Conservation (phyloP, 139 green algal species). For the Yamagishiella unicocca region DNA sequence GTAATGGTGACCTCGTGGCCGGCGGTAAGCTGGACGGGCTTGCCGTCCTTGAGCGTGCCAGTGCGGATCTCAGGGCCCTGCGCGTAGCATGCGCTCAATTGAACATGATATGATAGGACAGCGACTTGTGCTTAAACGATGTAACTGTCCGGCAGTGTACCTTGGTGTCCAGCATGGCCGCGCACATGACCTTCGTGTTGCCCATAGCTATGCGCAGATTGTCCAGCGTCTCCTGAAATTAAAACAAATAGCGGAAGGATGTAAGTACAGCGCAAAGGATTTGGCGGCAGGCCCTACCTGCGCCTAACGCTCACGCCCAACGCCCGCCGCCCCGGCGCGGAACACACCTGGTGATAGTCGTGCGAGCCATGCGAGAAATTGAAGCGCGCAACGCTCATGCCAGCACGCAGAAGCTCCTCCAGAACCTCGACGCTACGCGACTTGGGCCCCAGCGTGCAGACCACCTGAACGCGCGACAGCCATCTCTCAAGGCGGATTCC, state of each 20-base stretch:
- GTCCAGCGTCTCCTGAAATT: slow-evolving; percentile 91
- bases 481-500: too few relatives aligned
- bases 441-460: slow-evolving; percentile 95
- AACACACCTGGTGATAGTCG: slow-evolving; percentile 93
- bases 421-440: slow-evolving; percentile 83
- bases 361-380: slow-evolving; percentile 97
- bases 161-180: slow-evolving; percentile 99
- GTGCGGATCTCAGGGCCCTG: slow-evolving; percentile 98
- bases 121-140: background rate
- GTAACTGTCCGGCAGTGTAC: too few relatives aligned
- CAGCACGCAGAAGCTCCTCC: slow-evolving; percentile 90
- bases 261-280: too few relatives aligned
- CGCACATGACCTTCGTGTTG: slow-evolving; percentile 96
- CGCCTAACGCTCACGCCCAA: slow-evolving; percentile 10
- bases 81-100: background rate
- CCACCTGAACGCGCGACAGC: slow-evolving; percentile 73
- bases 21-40: slow-evolving; percentile 83
- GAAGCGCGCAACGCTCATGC: slow-evolving; percentile 97
- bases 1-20: slow-evolving; percentile 92
- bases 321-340: slow-evolving; percentile 1
- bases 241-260: background rate
- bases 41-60: slow-evolving; percentile 91
- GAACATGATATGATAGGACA: background rate
- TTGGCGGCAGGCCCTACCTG: too few relatives aligned
- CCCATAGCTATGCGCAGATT: slow-evolving; percentile 87